Conservation (phyloP, 73 alveolate genomes). For the Paramecium biaurelia region DNA sequence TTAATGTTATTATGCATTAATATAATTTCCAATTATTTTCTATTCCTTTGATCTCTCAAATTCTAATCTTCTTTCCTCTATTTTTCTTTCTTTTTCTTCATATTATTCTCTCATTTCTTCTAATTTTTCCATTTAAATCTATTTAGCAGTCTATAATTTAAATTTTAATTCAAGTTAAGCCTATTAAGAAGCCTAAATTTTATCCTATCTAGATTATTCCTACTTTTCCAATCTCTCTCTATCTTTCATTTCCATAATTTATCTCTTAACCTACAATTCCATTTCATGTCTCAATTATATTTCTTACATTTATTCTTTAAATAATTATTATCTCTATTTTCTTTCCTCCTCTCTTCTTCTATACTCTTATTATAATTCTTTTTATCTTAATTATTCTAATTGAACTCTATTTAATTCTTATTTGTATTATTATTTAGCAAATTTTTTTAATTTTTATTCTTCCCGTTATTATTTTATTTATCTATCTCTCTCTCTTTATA, state of each 20-base stretch:
- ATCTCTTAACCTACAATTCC: not conserved
- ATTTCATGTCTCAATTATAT: not conserved
- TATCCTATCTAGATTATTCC: not conserved
- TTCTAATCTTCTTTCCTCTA: not conserved
- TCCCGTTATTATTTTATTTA: constrained; percentile 20
- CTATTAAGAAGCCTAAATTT: not conserved
- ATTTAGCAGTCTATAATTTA: not conserved
- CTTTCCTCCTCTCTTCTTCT: constrained; percentile 39
- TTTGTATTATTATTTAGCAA: not conserved
- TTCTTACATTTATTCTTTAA: not conserved
- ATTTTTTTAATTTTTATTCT: not conserved
- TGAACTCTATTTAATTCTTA: not conserved
- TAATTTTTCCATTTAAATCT: not conserved
- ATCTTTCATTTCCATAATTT: not conserved
- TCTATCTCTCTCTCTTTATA: not conserved
- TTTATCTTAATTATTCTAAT: not conserved
- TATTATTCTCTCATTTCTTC: not conserved
- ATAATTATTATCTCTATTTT: not conserved
- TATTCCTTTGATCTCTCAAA: not conserved
- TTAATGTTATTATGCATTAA: not conserved
- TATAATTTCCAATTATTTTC: not conserved
- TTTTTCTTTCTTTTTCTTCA: not conserved
- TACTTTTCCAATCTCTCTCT: not conserved
- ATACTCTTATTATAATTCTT: not conserved
- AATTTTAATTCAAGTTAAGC: not conserved